phyloP scores from a whole-genome alignment of 2,329 filamentous ascomycete genomes.

The Aspergillus costaricaensis region DNA sequence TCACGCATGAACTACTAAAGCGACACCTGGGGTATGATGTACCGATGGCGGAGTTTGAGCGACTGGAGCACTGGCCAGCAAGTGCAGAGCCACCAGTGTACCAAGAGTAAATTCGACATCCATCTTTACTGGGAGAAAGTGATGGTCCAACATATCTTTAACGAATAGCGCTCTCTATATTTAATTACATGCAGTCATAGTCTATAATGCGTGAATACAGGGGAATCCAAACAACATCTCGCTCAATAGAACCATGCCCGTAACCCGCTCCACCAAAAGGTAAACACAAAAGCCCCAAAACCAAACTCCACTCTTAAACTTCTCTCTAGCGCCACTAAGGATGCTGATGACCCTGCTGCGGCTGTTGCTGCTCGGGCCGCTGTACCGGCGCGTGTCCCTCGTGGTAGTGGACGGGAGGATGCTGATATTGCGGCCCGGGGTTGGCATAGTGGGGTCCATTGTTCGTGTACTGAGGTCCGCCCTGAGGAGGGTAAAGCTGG shows the following conservation, averaged over 20 bases:
- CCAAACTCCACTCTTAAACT: neutral
- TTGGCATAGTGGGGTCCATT: neutral
- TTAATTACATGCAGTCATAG: no score
- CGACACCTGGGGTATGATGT: slow-evolving; percentile 10
- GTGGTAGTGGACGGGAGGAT: neutral
- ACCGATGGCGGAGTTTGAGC: slow-evolving; percentile 6
- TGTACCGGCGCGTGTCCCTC: neutral
- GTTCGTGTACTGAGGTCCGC: neutral
- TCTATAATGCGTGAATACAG: no score
- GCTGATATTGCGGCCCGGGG: neutral
- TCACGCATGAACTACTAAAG: slow-evolving; percentile 10
- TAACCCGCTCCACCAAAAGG: neutral
- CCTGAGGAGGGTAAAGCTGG: no score
- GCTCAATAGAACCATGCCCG: neutral
- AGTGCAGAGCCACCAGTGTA: neutral
- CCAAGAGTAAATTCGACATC: neutral
- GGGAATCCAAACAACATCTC: neutral
- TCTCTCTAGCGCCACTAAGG: neutral
- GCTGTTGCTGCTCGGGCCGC: neutral
- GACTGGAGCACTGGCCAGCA: neutral
- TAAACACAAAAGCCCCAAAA: neutral
- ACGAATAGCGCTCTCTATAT: no score
- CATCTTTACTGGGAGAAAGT: neutral
- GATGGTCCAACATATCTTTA: neutral
- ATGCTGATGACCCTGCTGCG: neutral